These are phyloP conservation scores for Chalciporus chontae DNA, from an alignment of 768 basidiomycete species.

Conservation along the genomic window DNA sequence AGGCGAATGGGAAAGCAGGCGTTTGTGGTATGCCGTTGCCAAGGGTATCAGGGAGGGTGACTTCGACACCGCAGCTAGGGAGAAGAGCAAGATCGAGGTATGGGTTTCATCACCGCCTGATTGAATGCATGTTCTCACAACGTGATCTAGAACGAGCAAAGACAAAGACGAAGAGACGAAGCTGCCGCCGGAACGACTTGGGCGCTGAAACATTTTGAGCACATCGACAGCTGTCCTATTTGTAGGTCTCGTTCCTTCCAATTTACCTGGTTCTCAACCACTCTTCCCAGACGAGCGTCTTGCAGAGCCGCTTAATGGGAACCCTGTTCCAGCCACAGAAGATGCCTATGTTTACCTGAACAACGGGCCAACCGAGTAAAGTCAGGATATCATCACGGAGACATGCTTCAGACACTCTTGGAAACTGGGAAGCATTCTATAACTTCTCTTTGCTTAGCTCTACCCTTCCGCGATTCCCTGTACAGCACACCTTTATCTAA, in stretches of 20 bases:
- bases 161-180: constrained; percentile 86
- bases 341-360: constrained; percentile 71
- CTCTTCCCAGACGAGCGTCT: constrained; percentile 53
- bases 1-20: constrained; percentile 83
- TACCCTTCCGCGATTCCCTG: constrained; percentile 6
- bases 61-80: constrained; percentile 84
- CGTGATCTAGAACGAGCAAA: constrained; percentile 77
- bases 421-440: not conserved
- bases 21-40: constrained; percentile 81
- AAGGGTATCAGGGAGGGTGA: constrained; percentile 90
- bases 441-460: constrained; percentile 16
- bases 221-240: constrained; percentile 63
- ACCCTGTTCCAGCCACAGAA: constrained; percentile 56
- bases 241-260: constrained; percentile 47
- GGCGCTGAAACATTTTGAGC: constrained; percentile 74
- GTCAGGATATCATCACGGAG: constrained; percentile 1
- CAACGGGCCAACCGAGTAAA: constrained; percentile 40
- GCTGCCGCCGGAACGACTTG: constrained; percentile 65
- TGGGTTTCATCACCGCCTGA: constrained; percentile 5
- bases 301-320: constrained; percentile 55
- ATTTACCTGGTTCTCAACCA: not conserved
- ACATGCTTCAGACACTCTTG: constrained; percentile 1
- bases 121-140: not conserved
- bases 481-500: constrained; percentile 10
- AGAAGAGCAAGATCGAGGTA: constrained; percentile 92